phyloP scores from a whole-genome alignment of 768 basidiomycete species.

The Russula emetica region DNA sequence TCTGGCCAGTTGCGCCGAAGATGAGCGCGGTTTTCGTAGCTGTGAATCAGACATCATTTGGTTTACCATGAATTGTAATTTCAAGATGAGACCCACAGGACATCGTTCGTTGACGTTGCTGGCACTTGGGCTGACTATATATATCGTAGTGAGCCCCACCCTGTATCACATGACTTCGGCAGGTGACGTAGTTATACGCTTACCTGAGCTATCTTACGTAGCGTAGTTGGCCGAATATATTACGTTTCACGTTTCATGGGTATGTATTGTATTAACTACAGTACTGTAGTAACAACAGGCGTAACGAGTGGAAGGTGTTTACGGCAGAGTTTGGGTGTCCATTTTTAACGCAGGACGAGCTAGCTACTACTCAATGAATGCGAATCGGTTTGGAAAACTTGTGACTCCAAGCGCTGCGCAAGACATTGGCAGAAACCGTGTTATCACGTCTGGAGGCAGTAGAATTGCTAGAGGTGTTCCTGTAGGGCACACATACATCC shows the following conservation, averaged over 20 bases:
- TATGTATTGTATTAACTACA: too few relatives aligned
- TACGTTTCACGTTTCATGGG: too few relatives aligned
- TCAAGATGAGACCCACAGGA: background rate
- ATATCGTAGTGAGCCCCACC: background rate
- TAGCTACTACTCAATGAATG: background rate
- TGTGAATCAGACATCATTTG: background rate
- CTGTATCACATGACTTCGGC: too few relatives aligned
- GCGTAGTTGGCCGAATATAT: too few relatives aligned
- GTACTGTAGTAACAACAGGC: too few relatives aligned
- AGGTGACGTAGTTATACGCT: too few relatives aligned
- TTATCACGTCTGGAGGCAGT: background rate
- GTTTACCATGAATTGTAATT: background rate
- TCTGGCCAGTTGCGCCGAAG: constrained; percentile 70
- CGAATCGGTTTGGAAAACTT: background rate
- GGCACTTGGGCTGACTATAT: background rate
- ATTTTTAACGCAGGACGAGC: background rate
- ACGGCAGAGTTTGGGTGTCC: background rate
- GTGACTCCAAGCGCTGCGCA: background rate
- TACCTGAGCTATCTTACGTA: too few relatives aligned
- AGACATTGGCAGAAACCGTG: background rate
- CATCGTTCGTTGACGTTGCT: background rate
- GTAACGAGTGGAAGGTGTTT: too few relatives aligned
- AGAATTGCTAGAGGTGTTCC: background rate
- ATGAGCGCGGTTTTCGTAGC: constrained; percentile 50
- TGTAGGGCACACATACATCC: constrained; percentile 59